A percentile compares a stretch with the other conserved stretches of the same genome.
phyloP scores from a whole-genome alignment of 495 filamentous ascomycete species.

The Penicillium desertorum region DNA sequence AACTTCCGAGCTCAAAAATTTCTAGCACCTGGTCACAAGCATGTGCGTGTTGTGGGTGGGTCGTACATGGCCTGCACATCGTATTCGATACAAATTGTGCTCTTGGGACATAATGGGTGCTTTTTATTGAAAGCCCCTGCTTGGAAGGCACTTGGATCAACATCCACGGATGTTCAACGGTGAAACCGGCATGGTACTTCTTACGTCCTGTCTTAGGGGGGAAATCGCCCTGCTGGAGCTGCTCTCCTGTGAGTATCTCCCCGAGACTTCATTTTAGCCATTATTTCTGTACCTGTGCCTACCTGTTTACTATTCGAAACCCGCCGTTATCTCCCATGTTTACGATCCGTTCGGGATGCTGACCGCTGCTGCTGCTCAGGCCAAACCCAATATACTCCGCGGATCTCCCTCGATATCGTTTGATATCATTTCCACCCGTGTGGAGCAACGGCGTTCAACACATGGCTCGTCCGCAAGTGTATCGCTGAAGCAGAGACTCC shows the following conservation, averaged over 20 bases:
- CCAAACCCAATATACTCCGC: conserved; percentile 15
- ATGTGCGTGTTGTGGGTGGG: neutral
- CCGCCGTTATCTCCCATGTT: neutral
- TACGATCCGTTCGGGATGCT: conserved; percentile 19
- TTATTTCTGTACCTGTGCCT: neutral
- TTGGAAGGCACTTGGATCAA: conserved; percentile 2
- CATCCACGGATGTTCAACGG: conserved; percentile 25
- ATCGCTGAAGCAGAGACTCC: conserved; percentile 32
- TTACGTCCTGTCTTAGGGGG: conserved; percentile 16
- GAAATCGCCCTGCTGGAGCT: conserved; percentile 12
- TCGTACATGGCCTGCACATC: neutral
- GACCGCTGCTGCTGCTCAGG: conserved; percentile 24
- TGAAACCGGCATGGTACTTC: conserved; percentile 21
- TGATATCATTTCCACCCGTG: conserved; percentile 7
- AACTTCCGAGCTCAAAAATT: conserved; percentile 20
- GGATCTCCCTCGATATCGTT: conserved; percentile 20
- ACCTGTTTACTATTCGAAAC: conserved; percentile 1
- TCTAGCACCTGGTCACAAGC: conserved; percentile 2
- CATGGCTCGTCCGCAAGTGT: conserved; percentile 11
- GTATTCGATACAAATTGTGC: neutral
- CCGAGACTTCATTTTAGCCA: conserved; percentile 1
- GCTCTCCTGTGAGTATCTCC: conserved; percentile 23
- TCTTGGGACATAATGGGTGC: conserved; percentile 16
- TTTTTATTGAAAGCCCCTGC: conserved; percentile 15
- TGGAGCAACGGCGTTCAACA: conserved; percentile 16